phyloP scores from a whole-genome alignment of 305 asterid genomes.

The Fraxinus latifolia region DNA sequence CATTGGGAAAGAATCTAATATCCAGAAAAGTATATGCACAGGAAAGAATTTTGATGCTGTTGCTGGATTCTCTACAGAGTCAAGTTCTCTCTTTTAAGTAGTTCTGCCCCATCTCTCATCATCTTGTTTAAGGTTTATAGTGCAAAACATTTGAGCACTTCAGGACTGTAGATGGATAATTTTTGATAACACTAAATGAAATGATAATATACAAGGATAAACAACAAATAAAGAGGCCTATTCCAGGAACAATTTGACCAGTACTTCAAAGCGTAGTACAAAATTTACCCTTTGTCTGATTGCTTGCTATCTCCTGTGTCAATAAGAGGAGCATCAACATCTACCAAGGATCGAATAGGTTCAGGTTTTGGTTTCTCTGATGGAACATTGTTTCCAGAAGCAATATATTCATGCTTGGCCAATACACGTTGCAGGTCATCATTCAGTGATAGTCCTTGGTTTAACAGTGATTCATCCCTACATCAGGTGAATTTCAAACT shows the following conservation, averaged over 20 bases:
- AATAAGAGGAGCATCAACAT: slow-evolving; percentile 74
- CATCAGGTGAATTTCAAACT: slow-evolving; percentile 22
- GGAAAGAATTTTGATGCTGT: background rate
- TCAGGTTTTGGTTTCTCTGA: slow-evolving; percentile 56
- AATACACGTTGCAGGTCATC: slow-evolving; percentile 90
- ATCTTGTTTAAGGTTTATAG: background rate
- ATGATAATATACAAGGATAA: background rate
- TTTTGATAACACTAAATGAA: slow-evolving; percentile 3
- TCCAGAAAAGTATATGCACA: background rate
- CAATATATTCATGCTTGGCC: slow-evolving; percentile 78
- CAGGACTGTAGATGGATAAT: background rate
- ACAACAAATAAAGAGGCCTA: slow-evolving; percentile 19
- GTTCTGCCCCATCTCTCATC: background rate
- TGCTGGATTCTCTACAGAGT: slow-evolving; percentile 1
- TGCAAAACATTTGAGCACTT: slow-evolving; percentile 13
- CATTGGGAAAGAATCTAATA: slow-evolving; percentile 7
- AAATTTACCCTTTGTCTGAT: slow-evolving; percentile 51
- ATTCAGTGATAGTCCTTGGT: slow-evolving; percentile 85
- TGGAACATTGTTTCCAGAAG: slow-evolving; percentile 59
- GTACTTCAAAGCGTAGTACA: slow-evolving; percentile 8
- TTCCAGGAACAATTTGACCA: slow-evolving; percentile 10
- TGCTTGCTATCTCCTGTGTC: slow-evolving; percentile 65
- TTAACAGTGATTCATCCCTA: slow-evolving; percentile 88
- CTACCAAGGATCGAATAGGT: slow-evolving; percentile 50
- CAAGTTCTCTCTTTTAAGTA: background rate